Percentiles rank a stretch among this genome's conserved stretches.
Evolutionary conservation across 306 rosid genomes (phyloP).

Genomic region (Prunus mira): DNA sequence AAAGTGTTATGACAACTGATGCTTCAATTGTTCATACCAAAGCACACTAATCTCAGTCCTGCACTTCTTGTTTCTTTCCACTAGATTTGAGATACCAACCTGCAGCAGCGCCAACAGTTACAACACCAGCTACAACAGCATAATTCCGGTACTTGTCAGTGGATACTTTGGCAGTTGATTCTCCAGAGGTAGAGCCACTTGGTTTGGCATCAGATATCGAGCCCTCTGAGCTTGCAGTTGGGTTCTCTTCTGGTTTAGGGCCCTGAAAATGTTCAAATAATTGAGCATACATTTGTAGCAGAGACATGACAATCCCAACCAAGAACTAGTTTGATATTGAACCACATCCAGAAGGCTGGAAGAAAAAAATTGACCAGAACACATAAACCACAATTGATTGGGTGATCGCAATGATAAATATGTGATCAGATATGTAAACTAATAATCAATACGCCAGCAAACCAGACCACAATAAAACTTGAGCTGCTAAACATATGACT

Average conservation of each 20-base stretch:
- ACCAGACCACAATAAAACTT: background rate
- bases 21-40: slow-evolving; percentile 6
- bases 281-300: background rate
- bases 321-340: background rate
- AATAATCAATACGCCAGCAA: background rate
- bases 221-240: slow-evolving; percentile 50
- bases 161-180: slow-evolving; percentile 64
- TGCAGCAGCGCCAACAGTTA: slow-evolving; percentile 54
- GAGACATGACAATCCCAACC: background rate
- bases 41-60: slow-evolving; percentile 53
- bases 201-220: slow-evolving; percentile 61
- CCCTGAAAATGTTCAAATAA: slow-evolving; percentile 44
- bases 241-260: slow-evolving; percentile 61
- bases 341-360: background rate
- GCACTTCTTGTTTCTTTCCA: slow-evolving; percentile 82
- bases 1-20: background rate
- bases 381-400: background rate
- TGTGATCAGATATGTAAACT: background rate
- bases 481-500: background rate
- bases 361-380: background rate
- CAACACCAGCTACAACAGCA: slow-evolving; percentile 77
- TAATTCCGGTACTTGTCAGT: slow-evolving; percentile 81
- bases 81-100: slow-evolving; percentile 86
- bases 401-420: background rate
- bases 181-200: slow-evolving; percentile 42